These are phyloP conservation scores for Hypoxylon lienhwacheense DNA, from an alignment of 495 filamentous ascomycete genomes.

Conservation along the genomic window DNA sequence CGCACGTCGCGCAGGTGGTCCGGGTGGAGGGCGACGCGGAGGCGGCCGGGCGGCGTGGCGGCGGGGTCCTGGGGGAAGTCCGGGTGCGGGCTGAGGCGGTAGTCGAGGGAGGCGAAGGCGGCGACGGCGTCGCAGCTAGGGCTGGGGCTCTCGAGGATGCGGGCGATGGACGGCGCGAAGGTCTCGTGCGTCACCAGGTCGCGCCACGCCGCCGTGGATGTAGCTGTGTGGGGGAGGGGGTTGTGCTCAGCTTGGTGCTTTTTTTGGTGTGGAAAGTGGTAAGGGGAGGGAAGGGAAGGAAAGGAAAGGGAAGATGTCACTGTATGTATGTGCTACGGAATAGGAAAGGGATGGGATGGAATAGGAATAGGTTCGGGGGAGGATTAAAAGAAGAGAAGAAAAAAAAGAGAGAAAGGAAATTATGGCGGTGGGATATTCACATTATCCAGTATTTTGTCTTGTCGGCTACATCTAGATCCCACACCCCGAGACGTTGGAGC, in stretches of 20 bases:
- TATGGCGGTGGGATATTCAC: too few relatives aligned
- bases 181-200: conserved; percentile 65
- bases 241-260: too few relatives aligned
- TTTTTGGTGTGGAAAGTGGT: neutral
- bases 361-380: too few relatives aligned
- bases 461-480: conserved; percentile 31
- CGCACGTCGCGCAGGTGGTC: conserved; percentile 73
- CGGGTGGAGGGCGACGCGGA: conserved; percentile 63
- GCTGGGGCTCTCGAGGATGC: conserved; percentile 44
- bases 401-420: too few relatives aligned
- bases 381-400: too few relatives aligned
- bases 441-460: conserved; percentile 37
- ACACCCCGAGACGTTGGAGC: conserved; percentile 38
- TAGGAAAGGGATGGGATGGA: neutral
- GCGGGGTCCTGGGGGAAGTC: conserved; percentile 54
- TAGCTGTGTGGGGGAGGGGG: conserved; percentile 48
- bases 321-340: neutral
- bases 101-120: conserved; percentile 73
- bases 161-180: conserved; percentile 52
- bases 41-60: conserved; percentile 36
- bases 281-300: neutral
- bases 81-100: conserved; percentile 78
- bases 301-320: neutral
- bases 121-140: conserved; percentile 46
- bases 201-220: conserved; percentile 90